Evolutionary conservation across 768 basidiomycete species (phyloP).

Genomic region (Amanita subjunquillea): DNA sequence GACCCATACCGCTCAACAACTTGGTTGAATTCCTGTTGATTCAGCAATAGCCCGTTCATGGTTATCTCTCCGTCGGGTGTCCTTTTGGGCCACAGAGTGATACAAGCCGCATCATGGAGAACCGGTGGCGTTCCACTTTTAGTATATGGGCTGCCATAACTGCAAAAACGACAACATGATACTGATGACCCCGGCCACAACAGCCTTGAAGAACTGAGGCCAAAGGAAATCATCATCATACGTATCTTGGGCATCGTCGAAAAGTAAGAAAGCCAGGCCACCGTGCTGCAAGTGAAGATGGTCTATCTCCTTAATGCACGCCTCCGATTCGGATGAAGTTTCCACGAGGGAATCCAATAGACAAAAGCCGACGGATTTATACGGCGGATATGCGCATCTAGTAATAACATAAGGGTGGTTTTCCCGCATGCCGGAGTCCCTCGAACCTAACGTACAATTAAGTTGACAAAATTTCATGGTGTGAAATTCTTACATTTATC

Average conservation of each 20-base stretch:
- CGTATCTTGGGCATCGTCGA: constrained; percentile 1
- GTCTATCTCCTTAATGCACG: neutral
- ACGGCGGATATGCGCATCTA: neutral
- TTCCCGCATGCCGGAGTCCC: neutral
- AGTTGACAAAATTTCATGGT: neutral
- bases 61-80: neutral
- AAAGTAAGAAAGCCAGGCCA: neutral
- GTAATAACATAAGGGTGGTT: neutral
- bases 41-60: neutral
- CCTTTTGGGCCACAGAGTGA: neutral
- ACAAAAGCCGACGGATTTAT: neutral
- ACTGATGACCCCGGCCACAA: neutral
- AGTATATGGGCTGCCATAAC: neutral
- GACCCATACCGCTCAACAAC: neutral
- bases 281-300: neutral
- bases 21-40: neutral
- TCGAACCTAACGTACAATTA: neutral
- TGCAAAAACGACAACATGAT: neutral
- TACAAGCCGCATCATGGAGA: neutral
- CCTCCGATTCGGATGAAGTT: too few species aligned
- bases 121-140: neutral
- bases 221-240: neutral
- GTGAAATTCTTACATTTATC: neutral
- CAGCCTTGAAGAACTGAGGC: neutral
- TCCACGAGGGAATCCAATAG: neutral